Conservation (phyloP, 2,329 filamentous ascomycete genomes). For the Tolypocladium endophyticum region DNA sequence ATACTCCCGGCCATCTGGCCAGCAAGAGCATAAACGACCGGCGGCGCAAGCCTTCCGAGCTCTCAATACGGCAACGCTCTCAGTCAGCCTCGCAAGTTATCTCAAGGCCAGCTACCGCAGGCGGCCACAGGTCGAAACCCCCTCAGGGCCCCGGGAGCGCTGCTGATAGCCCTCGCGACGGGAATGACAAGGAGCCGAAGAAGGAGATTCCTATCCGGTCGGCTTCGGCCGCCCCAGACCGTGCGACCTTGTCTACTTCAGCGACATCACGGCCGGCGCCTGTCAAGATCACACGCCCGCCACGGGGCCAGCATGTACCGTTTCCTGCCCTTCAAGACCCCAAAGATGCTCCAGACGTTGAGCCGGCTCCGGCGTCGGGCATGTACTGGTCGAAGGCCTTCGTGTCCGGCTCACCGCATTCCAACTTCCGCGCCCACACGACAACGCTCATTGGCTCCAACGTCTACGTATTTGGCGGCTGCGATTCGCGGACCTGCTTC, state of each 20-base stretch:
- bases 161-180: slow-evolving; percentile 13
- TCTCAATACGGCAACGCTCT: slow-evolving; percentile 42
- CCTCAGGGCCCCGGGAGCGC: slow-evolving; percentile 12
- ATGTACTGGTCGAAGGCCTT: slow-evolving; percentile 64
- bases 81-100: slow-evolving; percentile 34
- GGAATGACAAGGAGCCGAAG: slow-evolving; percentile 14
- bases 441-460: slow-evolving; percentile 56
- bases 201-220: slow-evolving; percentile 38
- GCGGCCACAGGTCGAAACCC: slow-evolving; percentile 6
- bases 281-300: slow-evolving; percentile 13
- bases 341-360: slow-evolving; percentile 46
- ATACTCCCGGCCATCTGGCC: slow-evolving; percentile 51
- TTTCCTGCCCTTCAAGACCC: slow-evolving; percentile 50
- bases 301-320: slow-evolving; percentile 30
- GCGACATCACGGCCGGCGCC: slow-evolving; percentile 7
- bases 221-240: slow-evolving; percentile 39
- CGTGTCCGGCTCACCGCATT: slow-evolving; percentile 51
- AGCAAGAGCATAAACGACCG: slow-evolving; percentile 42
- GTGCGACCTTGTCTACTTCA: slow-evolving; percentile 4
- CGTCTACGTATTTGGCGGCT: slow-evolving; percentile 59
- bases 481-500: slow-evolving; percentile 56
- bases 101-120: slow-evolving; percentile 12
- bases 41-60: slow-evolving; percentile 39
- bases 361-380: slow-evolving; percentile 53
- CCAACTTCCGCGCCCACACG: slow-evolving; percentile 55